Conservation (phyloP, 1,139 yeast genomes). For the Geotrichum fermentans region DNA sequence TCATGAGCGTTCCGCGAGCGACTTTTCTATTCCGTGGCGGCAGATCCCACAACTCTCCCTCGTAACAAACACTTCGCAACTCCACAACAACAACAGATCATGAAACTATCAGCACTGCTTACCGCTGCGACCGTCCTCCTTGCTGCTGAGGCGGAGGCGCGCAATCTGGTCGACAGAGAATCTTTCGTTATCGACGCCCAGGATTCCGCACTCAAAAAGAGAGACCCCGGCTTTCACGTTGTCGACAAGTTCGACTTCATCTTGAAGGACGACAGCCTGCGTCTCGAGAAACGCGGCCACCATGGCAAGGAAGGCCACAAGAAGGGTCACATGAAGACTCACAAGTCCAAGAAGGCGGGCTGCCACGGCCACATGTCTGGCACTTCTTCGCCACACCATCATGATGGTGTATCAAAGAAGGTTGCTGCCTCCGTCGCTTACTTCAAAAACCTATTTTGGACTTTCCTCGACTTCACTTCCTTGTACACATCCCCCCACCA, state of each 20-base stretch:
- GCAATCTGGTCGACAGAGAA: slow-evolving; percentile 3
- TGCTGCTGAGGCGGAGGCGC: slow-evolving; percentile 5
- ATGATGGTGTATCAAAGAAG: background rate
- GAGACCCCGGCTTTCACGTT: slow-evolving; percentile 1
- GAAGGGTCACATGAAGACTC: background rate
- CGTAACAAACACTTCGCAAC: too few relatives aligned
- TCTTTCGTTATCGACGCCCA: slow-evolving; percentile 4
- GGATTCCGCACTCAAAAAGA: background rate
- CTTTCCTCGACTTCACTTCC: background rate
- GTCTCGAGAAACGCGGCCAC: slow-evolving; percentile 5
- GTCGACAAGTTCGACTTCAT: background rate
- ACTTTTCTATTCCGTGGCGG: too few relatives aligned
- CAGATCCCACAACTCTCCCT: too few relatives aligned
- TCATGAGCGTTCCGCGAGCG: too few relatives aligned
- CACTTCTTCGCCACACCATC: background rate
- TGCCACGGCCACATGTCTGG: background rate
- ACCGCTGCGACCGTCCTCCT: background rate
- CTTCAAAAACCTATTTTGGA: slow-evolving; percentile 3
- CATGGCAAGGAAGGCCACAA: background rate
- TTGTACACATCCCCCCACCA: background rate
- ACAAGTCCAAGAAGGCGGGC: background rate
- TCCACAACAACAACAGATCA: background rate
- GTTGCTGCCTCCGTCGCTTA: background rate
- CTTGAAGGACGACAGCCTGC: background rate
- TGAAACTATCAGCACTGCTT: slow-evolving; percentile 4